A percentile compares a stretch with the other conserved stretches of the same genome.
phyloP scores from a whole-genome alignment of 2,329 filamentous ascomycete genomes.

The Domatiomyces globalis region DNA sequence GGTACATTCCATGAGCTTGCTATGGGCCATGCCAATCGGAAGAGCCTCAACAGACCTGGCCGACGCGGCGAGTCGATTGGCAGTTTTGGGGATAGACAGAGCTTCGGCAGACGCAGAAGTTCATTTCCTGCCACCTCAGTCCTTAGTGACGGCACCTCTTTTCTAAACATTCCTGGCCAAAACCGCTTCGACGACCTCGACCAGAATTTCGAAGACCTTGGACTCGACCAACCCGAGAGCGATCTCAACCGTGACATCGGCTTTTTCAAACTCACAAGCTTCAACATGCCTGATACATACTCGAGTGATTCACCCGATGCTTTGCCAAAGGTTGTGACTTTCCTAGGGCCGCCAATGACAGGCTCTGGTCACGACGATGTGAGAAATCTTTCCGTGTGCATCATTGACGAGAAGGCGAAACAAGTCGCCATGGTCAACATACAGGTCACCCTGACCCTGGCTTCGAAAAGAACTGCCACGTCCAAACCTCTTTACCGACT shows the following conservation, averaged over 20 bases:
- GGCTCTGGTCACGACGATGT: slow-evolving; percentile 1
- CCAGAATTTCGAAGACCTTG: slow-evolving; percentile 7
- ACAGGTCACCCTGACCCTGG: slow-evolving; percentile 33
- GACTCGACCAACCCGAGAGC: slow-evolving; percentile 5
- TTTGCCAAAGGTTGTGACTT: slow-evolving; percentile 8
- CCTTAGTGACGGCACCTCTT: slow-evolving; percentile 42
- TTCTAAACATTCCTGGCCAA: slow-evolving; percentile 55
- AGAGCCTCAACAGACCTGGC: slow-evolving; percentile 34
- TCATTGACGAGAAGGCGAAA: slow-evolving; percentile 55
- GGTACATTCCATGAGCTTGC: slow-evolving; percentile 63
- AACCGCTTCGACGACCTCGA: slow-evolving; percentile 48
- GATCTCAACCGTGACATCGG: slow-evolving; percentile 12
- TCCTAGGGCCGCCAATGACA: slow-evolving; percentile 1
- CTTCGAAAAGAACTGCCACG: slow-evolving; percentile 4
- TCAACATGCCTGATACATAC: slow-evolving; percentile 5
- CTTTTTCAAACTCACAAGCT: slow-evolving; percentile 15
- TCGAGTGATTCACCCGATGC: slow-evolving; percentile 1
- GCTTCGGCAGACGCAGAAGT: slow-evolving; percentile 40
- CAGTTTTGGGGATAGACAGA: slow-evolving; percentile 48
- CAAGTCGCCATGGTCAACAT: slow-evolving; percentile 54
- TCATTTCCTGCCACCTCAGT: slow-evolving; percentile 39
- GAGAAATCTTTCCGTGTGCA: slow-evolving; percentile 41
- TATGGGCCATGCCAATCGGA: slow-evolving; percentile 32
- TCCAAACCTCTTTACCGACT: slow-evolving; percentile 9
- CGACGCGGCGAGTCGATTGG: slow-evolving; percentile 64